Percentiles rank a stretch among this genome's conserved stretches.
These are phyloP conservation scores for Brassica juncea DNA, from an alignment of 345 rosid genomes.

Conservation along the genomic window DNA sequence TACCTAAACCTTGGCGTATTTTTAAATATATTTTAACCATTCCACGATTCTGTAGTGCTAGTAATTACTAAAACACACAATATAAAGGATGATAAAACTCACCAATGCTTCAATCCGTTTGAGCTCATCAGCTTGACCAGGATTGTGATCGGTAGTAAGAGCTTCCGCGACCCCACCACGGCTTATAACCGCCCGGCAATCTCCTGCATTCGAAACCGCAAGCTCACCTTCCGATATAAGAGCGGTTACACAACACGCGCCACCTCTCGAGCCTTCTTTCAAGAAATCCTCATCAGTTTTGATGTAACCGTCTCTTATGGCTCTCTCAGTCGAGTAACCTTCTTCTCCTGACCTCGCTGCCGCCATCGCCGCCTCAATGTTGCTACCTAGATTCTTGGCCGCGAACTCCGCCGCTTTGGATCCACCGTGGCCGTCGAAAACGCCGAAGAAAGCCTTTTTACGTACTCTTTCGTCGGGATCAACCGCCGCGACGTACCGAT, in stretches of 20 bases:
- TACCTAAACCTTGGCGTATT: background rate
- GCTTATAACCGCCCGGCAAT: conserved; percentile 81
- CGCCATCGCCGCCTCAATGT: conserved; percentile 46
- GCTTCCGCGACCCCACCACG: conserved; percentile 72
- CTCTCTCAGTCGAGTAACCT: conserved; percentile 42
- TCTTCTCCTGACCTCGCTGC: conserved; percentile 40
- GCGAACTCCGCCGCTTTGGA: conserved; percentile 78
- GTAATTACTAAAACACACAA: background rate
- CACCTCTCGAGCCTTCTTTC: conserved; percentile 55
- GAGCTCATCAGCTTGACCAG: conserved; percentile 53
- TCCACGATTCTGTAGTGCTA: background rate
- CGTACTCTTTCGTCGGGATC: conserved; percentile 11
- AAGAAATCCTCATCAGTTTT: conserved; percentile 64
- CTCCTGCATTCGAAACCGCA: conserved; percentile 74
- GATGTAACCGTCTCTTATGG: conserved; percentile 58
- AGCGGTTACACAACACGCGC: conserved; percentile 83
- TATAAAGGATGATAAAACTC: conserved; percentile 31
- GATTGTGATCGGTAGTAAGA: conserved; percentile 76
- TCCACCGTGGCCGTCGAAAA: conserved; percentile 93
- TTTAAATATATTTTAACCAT: background rate
- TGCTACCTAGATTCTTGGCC: conserved; percentile 57
- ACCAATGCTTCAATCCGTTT: conserved; percentile 70
- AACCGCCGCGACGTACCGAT: conserved; percentile 34
- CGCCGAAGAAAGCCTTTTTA: conserved; percentile 65
- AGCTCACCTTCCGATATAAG: conserved; percentile 56